A percentile compares a stretch with the other conserved stretches of the same genome.
These are phyloP conservation scores for Acorus gramineus DNA, from an alignment of 106 monocot species.

Conservation along the genomic window DNA sequence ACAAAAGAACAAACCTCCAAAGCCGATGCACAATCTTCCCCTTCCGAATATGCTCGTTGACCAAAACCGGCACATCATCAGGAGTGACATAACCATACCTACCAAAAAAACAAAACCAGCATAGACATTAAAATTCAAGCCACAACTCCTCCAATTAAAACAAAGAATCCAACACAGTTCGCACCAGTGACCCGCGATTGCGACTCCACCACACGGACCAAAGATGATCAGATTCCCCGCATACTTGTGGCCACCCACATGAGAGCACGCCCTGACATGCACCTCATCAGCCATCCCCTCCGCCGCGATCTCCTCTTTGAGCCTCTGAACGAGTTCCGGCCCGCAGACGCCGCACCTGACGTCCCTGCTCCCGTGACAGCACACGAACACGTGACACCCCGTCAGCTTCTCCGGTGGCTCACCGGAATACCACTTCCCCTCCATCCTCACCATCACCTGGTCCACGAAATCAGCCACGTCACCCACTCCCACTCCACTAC, in stretches of 20 bases:
- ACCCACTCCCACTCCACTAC: constrained; percentile 66
- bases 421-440: constrained; percentile 63
- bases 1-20: constrained; percentile 52
- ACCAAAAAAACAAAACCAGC: background rate
- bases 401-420: constrained; percentile 26
- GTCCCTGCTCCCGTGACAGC: constrained; percentile 85
- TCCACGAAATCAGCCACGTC: constrained; percentile 90
- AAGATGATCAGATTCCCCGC: constrained; percentile 94
- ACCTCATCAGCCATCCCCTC: constrained; percentile 50
- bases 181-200: constrained; percentile 87
- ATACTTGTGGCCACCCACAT: constrained; percentile 95
- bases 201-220: constrained; percentile 32
- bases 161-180: background rate
- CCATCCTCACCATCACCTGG: constrained; percentile 65
- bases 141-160: background rate
- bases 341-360: constrained; percentile 85
- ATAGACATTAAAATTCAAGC: background rate
- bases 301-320: constrained; percentile 62
- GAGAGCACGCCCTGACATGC: constrained; percentile 74
- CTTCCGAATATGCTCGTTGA: constrained; percentile 77
- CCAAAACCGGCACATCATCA: constrained; percentile 68
- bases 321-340: constrained; percentile 60
- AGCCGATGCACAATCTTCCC: constrained; percentile 66
- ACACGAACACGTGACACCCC: constrained; percentile 86
- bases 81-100: constrained; percentile 96